These are phyloP conservation scores for Astrephomene gubernaculifera DNA, from an alignment of 139 green algal species.

Conservation along the genomic window DNA sequence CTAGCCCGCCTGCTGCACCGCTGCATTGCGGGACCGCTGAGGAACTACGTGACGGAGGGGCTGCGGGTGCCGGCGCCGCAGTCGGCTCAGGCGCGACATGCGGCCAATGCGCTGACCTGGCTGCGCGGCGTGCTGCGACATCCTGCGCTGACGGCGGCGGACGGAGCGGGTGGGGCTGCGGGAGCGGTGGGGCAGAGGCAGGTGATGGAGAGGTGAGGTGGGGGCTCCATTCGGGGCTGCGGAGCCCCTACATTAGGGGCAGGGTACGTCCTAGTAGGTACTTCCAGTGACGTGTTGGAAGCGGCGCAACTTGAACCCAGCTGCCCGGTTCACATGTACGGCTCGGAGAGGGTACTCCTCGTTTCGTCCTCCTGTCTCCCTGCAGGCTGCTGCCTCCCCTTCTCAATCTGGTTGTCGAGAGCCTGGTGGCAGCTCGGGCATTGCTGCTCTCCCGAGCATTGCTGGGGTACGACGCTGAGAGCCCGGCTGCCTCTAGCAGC, in stretches of 20 bases:
- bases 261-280: no score
- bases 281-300: no score
- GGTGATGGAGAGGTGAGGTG: slow-evolving; percentile 21
- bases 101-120: slow-evolving; percentile 15
- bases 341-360: no score
- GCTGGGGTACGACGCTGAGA: neutral
- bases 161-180: neutral
- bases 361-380: neutral
- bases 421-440: neutral
- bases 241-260: no score
- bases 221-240: no score
- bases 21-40: neutral
- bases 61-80: neutral
- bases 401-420: slow-evolving; percentile 1
- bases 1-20: slow-evolving; percentile 20
- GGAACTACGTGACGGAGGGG: neutral
- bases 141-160: no score
- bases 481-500: neutral
- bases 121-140: slow-evolving; percentile 1
- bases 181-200: slow-evolving; percentile 13
- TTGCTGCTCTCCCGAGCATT: neutral
- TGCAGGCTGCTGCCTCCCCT: slow-evolving; percentile 13
- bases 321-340: no score
- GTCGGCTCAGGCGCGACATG: neutral
- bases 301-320: no score